Evolutionary conservation across 371 early-diverging fungal genomes (phyloP).

Genomic region (Sporodiniella umbellata): DNA sequence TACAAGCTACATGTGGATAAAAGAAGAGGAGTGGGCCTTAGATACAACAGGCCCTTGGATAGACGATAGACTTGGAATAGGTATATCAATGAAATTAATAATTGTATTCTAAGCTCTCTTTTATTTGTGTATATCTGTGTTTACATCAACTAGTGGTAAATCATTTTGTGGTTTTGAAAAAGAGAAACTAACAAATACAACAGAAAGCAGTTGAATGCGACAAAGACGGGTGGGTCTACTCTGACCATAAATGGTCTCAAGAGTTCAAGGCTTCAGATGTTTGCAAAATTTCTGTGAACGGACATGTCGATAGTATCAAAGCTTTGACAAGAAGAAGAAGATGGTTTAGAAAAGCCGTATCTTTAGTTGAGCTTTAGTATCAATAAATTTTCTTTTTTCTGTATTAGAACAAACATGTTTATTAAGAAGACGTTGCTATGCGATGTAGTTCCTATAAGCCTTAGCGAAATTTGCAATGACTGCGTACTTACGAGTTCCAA

Average conservation of each 20-base stretch:
- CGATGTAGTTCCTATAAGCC: constrained; percentile 32
- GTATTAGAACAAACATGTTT: not conserved
- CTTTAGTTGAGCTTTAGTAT: not conserved
- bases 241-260: constrained; percentile 29
- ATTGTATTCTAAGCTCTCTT: not conserved
- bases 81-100: too few relatives aligned
- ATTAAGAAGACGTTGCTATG: constrained; percentile 22
- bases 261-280: not conserved
- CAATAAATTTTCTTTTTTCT: not conserved
- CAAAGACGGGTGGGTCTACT: constrained; percentile 35
- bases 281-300: not conserved
- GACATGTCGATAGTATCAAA: constrained; percentile 5
- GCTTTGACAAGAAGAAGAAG: constrained; percentile 25
- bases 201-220: constrained; percentile 24
- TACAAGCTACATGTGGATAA: constrained; percentile 33
- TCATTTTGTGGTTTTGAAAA: too few relatives aligned
- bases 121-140: not conserved
- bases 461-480: not conserved
- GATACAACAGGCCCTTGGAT: constrained; percentile 48
- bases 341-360: constrained; percentile 24
- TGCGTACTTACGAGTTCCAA: constrained; percentile 24
- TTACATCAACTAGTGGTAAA: not conserved
- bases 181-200: too few relatives aligned
- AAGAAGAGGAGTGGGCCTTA: constrained; percentile 30
- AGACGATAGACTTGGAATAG: constrained; percentile 41